phyloP scores from a whole-genome alignment of 1,284 basidiomycete species.

The Farysia itapuensis region DNA sequence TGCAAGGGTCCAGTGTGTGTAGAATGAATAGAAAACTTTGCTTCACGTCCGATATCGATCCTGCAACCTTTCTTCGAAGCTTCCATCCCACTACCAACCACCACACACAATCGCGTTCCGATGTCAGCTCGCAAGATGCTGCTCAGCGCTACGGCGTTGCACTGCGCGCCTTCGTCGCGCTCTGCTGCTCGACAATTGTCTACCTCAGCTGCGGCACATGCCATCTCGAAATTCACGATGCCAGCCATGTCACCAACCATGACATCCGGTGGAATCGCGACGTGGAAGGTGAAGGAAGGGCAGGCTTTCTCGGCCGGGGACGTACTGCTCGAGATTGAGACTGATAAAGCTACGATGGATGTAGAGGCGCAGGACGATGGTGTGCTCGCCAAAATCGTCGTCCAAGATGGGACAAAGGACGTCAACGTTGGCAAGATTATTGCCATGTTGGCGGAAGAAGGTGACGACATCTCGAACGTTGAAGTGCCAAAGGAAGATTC shows the following conservation, averaged over 20 bases:
- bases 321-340: slow-evolving; percentile 56
- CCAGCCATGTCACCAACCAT: slow-evolving; percentile 59
- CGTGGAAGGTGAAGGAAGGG: slow-evolving; percentile 61
- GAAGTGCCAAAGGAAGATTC: slow-evolving; percentile 43
- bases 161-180: no score
- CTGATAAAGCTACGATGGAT: slow-evolving; percentile 58
- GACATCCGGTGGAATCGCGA: slow-evolving; percentile 54
- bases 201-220: slow-evolving; percentile 24
- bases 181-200: slow-evolving; percentile 10
- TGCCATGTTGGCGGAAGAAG: slow-evolving; percentile 62
- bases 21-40: no score
- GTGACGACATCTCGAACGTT: slow-evolving; percentile 60
- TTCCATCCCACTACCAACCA: no score
- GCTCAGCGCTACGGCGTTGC: no score
- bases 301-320: slow-evolving; percentile 59
- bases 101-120: no score
- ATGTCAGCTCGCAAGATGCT: no score
- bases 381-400: slow-evolving; percentile 60
- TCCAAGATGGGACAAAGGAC: slow-evolving; percentile 54
- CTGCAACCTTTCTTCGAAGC: no score
- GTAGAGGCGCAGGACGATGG: slow-evolving; percentile 62
- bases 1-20: no score
- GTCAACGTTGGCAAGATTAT: slow-evolving; percentile 60
- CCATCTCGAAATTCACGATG: slow-evolving; percentile 51
- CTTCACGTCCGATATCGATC: no score